Evolutionary conservation across 73 alveolate genomes (phyloP).

Genomic region (Diophrys sp.): DNA sequence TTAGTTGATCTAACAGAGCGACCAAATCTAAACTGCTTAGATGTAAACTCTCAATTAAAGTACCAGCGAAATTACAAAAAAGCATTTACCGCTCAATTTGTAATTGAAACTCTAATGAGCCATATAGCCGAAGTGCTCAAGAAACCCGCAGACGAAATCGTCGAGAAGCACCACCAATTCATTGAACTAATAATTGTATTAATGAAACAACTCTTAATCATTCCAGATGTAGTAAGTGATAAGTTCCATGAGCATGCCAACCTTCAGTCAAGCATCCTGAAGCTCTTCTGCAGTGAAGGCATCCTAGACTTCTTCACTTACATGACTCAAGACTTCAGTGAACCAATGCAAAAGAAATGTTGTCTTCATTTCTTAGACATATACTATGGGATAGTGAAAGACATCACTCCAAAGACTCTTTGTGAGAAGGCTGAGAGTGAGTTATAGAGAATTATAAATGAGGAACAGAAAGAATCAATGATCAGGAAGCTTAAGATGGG

Average conservation of each 20-base stretch:
- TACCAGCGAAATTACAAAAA: slow-evolving; percentile 59
- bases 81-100: slow-evolving; percentile 47
- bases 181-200: slow-evolving; percentile 67
- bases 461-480: slow-evolving; percentile 7
- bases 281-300: slow-evolving; percentile 33
- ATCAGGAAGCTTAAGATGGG: slow-evolving; percentile 29
- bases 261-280: slow-evolving; percentile 39
- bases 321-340: slow-evolving; percentile 67
- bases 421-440: slow-evolving; percentile 12
- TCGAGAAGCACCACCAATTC: slow-evolving; percentile 68
- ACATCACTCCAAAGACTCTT: slow-evolving; percentile 63
- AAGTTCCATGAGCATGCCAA: not conserved
- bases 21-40: slow-evolving; percentile 28
- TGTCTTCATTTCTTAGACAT: slow-evolving; percentile 62
- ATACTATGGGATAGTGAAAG: slow-evolving; percentile 58
- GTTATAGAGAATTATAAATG: slow-evolving; percentile 3
- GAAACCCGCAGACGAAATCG: slow-evolving; percentile 35
- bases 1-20: slow-evolving; percentile 61
- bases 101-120: slow-evolving; percentile 43
- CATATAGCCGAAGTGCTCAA: slow-evolving; percentile 72
- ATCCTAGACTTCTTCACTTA: slow-evolving; percentile 69
- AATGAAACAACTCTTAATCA: slow-evolving; percentile 57
- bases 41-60: slow-evolving; percentile 22
- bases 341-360: slow-evolving; percentile 50
- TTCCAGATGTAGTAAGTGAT: slow-evolving; percentile 55